Base-by-base conservation (phyloP, 805 yeast species). In the Spathaspora sp. region DNA sequence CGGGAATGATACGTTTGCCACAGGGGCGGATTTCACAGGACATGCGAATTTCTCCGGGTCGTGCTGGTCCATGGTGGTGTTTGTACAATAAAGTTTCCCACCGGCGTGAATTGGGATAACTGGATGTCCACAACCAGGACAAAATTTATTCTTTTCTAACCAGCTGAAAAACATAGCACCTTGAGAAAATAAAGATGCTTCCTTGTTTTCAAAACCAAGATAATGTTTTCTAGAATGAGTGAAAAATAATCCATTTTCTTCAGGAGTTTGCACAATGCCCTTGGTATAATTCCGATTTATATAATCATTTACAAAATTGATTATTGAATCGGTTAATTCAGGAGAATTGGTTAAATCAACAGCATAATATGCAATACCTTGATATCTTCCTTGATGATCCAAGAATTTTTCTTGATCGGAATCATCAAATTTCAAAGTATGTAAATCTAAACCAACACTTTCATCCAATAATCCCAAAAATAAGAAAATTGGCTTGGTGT, bases 131-230 rank as follows among this genome's bases (percentile, higher is more conserved):
- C 98, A 93, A 0, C 94, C 93, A 6, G 93, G 92, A 64, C 98
- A 93, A 67, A 78, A 86, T 52, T 76, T 74, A 61, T 87, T 87
- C 49, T 89, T 81, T 49, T 70, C 66, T 46, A 88, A 73, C 97
- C 97, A 93, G 66, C 92, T 96, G 49, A 91, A 62, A 62, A 83
- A 87, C 84, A 87, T 89, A 52, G 86, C 82, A 0, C 89, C 93
- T 62, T 92, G 94, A 2, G 96, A 85, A 56, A 81, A 85, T 19
- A 90, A 63, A 2, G 89, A 81, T 0, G 90, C 86, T 48, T 86
- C 87, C 17, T 51, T 54, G 38, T 60, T 55, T 42, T 63, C 60
- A 51, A 74, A 71, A 10, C 66, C 65, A 50, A 76, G 61, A 44
- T 63, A 60, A 52, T 74, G 73, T 45, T 68, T 71, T 48, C 77